Percentiles rank a stretch among this genome's conserved stretches.
Conservation (phyloP, 2,329 filamentous ascomycete species). For the Ophiobolus disseminans region DNA sequence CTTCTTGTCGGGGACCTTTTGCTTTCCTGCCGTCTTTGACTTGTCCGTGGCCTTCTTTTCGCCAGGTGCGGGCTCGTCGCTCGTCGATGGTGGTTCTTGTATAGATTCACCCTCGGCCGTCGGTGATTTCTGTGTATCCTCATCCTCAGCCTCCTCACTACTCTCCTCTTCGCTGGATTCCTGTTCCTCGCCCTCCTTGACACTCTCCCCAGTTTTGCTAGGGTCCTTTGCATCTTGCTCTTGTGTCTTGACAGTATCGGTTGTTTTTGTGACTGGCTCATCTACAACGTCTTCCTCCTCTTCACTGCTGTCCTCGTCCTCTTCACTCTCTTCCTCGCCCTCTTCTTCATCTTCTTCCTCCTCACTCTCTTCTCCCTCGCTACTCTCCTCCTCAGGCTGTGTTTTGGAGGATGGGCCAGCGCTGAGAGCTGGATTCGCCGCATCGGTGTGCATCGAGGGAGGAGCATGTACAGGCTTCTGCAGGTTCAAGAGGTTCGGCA, state of each 20-base stretch:
- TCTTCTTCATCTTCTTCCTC: slow-evolving; percentile 14
- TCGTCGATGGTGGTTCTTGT: not conserved
- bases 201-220: slow-evolving; percentile 41
- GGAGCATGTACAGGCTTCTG: slow-evolving; percentile 32
- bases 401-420: slow-evolving; percentile 27
- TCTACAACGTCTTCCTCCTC: slow-evolving; percentile 18
- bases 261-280: not conserved
- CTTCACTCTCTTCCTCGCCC: slow-evolving; percentile 8
- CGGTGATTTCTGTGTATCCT: not conserved
- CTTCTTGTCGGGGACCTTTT: slow-evolving; percentile 3
- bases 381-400: slow-evolving; percentile 11
- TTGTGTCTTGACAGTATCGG: slow-evolving; percentile 18
- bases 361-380: slow-evolving; percentile 4
- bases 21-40: not conserved
- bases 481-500: slow-evolving; percentile 24
- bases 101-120: no score
- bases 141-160: not conserved
- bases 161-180: slow-evolving; percentile 9
- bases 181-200: slow-evolving; percentile 34
- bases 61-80: not conserved
- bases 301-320: slow-evolving; percentile 13
- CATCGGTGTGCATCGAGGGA: slow-evolving; percentile 33
- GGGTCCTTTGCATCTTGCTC: slow-evolving; percentile 26
- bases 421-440: slow-evolving; percentile 31
- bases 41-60: not conserved